A percentile compares a stretch with the other conserved stretches of the same genome.
Conservation (phyloP, 2,329 filamentous ascomycete species). For the Venturia carpophila region DNA sequence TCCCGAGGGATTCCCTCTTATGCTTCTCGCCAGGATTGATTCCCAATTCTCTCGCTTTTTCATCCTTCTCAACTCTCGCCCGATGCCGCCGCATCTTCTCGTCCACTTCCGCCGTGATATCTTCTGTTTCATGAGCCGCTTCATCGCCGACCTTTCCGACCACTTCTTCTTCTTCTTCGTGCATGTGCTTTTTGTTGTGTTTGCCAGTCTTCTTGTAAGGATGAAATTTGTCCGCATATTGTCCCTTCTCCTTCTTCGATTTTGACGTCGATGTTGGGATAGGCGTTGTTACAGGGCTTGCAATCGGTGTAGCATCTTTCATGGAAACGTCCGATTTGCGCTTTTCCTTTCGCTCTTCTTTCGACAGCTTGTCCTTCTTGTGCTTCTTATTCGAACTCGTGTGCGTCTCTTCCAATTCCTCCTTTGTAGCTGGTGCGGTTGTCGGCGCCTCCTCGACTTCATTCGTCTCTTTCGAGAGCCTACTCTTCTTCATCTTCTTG, state of each 20-base stretch:
- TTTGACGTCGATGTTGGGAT: neutral
- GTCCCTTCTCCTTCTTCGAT: neutral
- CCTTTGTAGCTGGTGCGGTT: neutral
- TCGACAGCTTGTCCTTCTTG: neutral
- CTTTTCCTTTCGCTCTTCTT: neutral
- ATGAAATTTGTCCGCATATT: neutral
- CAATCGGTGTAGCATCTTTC: neutral
- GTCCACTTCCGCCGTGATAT: neutral
- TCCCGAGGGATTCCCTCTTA: neutral
- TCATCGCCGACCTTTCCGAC: too few relatives aligned
- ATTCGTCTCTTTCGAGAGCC: neutral
- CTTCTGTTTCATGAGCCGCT: neutral
- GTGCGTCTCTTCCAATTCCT: neutral
- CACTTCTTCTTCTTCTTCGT: neutral
- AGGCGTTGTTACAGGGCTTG: neutral
- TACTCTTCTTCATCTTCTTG: neutral
- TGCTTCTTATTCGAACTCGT: neutral
- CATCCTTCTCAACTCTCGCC: neutral
- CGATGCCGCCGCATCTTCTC: neutral
- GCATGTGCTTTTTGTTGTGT: neutral
- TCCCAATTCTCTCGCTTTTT: neutral
- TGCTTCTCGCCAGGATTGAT: neutral
- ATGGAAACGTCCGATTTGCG: slow-evolving; percentile 5
- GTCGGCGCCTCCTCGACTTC: neutral
- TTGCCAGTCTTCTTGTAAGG: neutral